Conservation (phyloP, 352 stramenopile genomes). For the Phytopythium oedochilum region DNA sequence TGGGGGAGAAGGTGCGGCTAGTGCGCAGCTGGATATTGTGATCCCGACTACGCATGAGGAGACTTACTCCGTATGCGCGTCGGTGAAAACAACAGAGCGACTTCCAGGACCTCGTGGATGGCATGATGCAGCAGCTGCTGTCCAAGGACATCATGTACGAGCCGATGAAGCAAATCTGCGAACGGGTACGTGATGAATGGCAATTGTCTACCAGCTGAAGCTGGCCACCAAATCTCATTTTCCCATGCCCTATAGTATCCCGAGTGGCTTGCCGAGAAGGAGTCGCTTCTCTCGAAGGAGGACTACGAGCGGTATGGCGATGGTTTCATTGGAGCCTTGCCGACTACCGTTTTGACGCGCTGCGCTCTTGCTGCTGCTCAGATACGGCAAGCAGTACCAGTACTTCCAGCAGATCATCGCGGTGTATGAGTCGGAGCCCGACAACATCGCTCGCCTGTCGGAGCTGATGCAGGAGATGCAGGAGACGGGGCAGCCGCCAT, state of each 20-base stretch:
- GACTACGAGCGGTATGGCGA: conserved; percentile 84
- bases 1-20: conserved; percentile 87
- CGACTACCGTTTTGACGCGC: conserved; percentile 7
- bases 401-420: conserved; percentile 96
- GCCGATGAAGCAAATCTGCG: conserved; percentile 95
- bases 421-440: conserved; percentile 96
- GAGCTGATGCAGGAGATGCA: conserved; percentile 97
- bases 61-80: background rate
- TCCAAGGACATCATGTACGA: conserved; percentile 99
- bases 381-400: conserved; percentile 96
- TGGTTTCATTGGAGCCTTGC: too few relatives aligned
- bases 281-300: conserved; percentile 80
- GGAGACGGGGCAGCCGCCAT: conserved; percentile 92
- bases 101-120: conserved; percentile 93
- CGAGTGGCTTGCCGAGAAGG: conserved; percentile 94
- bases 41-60: background rate
- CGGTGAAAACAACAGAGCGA: too few relatives aligned
- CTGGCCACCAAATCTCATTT: background rate
- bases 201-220: background rate
- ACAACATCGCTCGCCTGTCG: conserved; percentile 94
- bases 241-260: conserved; percentile 79
- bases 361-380: conserved; percentile 8
- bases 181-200: conserved; percentile 39
- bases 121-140: conserved; percentile 98
- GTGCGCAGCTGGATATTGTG: background rate